A percentile compares a stretch with the other conserved stretches of the same genome.
phyloP scores from a whole-genome alignment of 768 basidiomycete genomes.

The Xerocomellus intermedius region DNA sequence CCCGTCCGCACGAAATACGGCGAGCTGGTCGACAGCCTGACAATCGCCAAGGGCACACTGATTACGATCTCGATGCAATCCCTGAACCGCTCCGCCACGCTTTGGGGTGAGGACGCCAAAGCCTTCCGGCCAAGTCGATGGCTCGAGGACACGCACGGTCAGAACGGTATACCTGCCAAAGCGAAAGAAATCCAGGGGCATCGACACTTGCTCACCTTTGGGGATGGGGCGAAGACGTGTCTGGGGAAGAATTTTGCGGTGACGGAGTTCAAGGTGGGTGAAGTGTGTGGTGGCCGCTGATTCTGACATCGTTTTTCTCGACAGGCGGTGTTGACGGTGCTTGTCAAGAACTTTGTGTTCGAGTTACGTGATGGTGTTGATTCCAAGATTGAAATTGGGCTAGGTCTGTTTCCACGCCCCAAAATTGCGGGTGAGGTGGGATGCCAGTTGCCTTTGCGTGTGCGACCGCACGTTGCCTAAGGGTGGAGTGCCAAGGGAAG shows the following conservation, averaged over 20 bases:
- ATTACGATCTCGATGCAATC: slow-evolving; percentile 43
- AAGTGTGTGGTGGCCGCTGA: not conserved
- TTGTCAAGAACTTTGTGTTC: slow-evolving; percentile 40
- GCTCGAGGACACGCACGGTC: slow-evolving; percentile 35
- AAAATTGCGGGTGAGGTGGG: slow-evolving; percentile 21
- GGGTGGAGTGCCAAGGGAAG: too few relatives aligned
- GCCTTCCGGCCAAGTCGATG: slow-evolving; percentile 65
- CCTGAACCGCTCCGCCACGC: slow-evolving; percentile 46
- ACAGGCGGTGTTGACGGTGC: slow-evolving; percentile 40
- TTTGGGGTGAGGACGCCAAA: slow-evolving; percentile 61
- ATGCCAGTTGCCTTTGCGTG: slow-evolving; percentile 25
- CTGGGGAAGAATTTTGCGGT: slow-evolving; percentile 49
- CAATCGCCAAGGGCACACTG: slow-evolving; percentile 47
- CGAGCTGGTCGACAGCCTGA: slow-evolving; percentile 35
- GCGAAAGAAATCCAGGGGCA: slow-evolving; percentile 47
- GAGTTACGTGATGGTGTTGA: slow-evolving; percentile 38
- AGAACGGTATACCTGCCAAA: slow-evolving; percentile 18
- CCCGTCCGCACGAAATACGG: slow-evolving; percentile 46
- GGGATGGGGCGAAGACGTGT: slow-evolving; percentile 49
- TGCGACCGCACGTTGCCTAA: slow-evolving; percentile 8
- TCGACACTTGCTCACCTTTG: slow-evolving; percentile 50
- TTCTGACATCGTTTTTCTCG: not conserved
- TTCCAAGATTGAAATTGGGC: slow-evolving; percentile 9
- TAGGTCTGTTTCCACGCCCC: slow-evolving; percentile 10
- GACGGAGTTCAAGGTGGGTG: slow-evolving; percentile 27